Percentiles rank a stretch among this genome's conserved stretches.
Evolutionary conservation across 2,329 filamentous ascomycete genomes (phyloP).

Genomic region (Colletotrichum tanaceti): DNA sequence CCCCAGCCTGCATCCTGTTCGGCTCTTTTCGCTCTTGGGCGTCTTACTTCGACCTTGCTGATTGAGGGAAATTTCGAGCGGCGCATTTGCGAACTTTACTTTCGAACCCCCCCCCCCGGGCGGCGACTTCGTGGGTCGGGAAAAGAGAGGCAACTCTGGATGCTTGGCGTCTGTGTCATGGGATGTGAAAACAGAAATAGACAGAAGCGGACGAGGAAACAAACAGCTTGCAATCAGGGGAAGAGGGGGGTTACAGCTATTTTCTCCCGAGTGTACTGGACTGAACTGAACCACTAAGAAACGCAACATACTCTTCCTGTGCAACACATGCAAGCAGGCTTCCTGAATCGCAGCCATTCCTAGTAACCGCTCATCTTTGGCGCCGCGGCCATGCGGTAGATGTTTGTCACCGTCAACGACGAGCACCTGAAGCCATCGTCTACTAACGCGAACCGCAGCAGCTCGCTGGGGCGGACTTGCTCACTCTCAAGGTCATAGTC

Average conservation of each 20-base stretch:
- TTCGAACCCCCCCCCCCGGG: background rate
- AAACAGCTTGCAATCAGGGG: slow-evolving; percentile 5
- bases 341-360: background rate
- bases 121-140: slow-evolving; percentile 5
- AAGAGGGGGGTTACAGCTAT: slow-evolving; percentile 21
- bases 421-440: slow-evolving; percentile 2
- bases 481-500: slow-evolving; percentile 1
- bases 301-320: background rate
- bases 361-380: background rate
- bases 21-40: background rate
- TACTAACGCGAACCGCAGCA: slow-evolving; percentile 5
- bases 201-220: slow-evolving; percentile 11
- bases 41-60: slow-evolving; percentile 4
- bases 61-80: slow-evolving; percentile 21
- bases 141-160: slow-evolving; percentile 6
- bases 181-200: slow-evolving; percentile 32
- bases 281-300: slow-evolving; percentile 7
- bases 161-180: slow-evolving; percentile 32
- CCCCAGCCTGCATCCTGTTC: background rate
- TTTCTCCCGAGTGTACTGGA: slow-evolving; percentile 17
- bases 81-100: background rate
- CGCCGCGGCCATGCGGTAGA: background rate
- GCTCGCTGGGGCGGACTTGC: background rate
- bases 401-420: background rate
- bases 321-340: background rate